A percentile compares a stretch with the other conserved stretches of the same genome.
These are phyloP conservation scores for Chaetoceros muelleri DNA, from an alignment of 108 stramenopile species.

Conservation along the genomic window DNA sequence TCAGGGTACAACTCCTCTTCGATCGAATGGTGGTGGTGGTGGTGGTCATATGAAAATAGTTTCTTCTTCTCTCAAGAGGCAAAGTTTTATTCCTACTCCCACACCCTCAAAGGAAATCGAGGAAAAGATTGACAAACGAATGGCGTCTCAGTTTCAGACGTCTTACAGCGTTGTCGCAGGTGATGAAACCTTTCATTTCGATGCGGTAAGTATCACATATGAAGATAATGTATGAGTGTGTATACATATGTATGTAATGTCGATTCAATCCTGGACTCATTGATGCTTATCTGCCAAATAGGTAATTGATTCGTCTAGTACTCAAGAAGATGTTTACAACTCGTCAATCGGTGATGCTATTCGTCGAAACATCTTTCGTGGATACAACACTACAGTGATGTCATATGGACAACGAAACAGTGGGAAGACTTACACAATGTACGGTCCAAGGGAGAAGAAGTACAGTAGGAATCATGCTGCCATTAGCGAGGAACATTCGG, in stretches of 20 bases:
- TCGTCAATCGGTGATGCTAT: neutral
- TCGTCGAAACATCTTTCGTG: slow-evolving; percentile 14
- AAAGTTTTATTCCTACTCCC: neutral
- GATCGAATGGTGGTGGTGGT: neutral
- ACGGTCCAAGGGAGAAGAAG: neutral
- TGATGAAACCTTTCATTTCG: neutral
- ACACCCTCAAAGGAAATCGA: neutral
- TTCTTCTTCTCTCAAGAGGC: too few relatives aligned
- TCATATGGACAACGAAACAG: slow-evolving; percentile 60
- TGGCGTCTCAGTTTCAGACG: neutral
- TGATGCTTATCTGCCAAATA: too few relatives aligned
- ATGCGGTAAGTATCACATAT: neutral
- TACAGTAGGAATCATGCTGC: neutral
- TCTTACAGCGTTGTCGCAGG: neutral
- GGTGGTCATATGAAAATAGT: neutral
- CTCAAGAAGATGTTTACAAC: slow-evolving; percentile 19
- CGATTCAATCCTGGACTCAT: too few relatives aligned
- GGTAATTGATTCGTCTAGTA: slow-evolving; percentile 14
- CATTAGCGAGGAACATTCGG: neutral
- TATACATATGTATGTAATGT: too few relatives aligned
- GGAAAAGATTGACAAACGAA: neutral
- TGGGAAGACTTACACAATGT: slow-evolving; percentile 53
- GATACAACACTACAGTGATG: slow-evolving; percentile 29
- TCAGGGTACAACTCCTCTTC: neutral
- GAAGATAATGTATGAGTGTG: too few relatives aligned